Base-by-base conservation (phyloP, 177 flowering plant genomes). In the Tripterygium wilfordii region DNA sequence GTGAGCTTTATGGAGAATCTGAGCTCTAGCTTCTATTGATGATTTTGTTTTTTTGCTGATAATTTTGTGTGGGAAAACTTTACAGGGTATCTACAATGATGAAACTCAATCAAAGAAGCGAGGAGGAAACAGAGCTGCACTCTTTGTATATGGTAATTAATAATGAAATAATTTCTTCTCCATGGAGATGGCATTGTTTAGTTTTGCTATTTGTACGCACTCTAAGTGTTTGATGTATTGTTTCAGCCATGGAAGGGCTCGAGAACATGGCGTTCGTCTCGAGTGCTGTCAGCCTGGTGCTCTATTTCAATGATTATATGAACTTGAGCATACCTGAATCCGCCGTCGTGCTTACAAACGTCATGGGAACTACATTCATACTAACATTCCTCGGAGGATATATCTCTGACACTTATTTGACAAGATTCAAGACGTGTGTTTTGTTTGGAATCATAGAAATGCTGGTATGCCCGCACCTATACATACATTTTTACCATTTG, bases 221-320 rank as follows among this genome's bases (percentile, higher is more conserved):
- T 45, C 15, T n/a, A n/a, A n/a, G n/a, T n/a, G n/a, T n/a, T 35
- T 40, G 25, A 14, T 40, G 2, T 20, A 40, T 2, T 3, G 9
- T 12, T 64, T 70, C 80, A 84, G 88, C 76, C 8, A 74, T 56
- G 76, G 75, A 71, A 25, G 86, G 72, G 22, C 71, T 85, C 14
- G 86, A 85, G 52, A 85, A 70, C 65, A 82, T 85, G 94, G 80
- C 88, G 9, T 80, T 72, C 22, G 12, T 82, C 3, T 40, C 86
- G 7, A 74, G 52, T 42, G 77, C 75, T 0, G 70, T 72, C 31
- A 82, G 86, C 57, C 53, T 85, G 43, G 75, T 85, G 50, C 76
- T 72, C 21, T 85, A 79, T 62, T 82, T 85, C 49, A 63, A 54
- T 36, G 83, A 84, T 1, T 74, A 70, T 62, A 82, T 85, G 88